Evolutionary conservation across 1,139 yeast species (phyloP), one percentile per base, ranked within the genome.

Genomic region (Geotrichum aggregatum): DNA sequence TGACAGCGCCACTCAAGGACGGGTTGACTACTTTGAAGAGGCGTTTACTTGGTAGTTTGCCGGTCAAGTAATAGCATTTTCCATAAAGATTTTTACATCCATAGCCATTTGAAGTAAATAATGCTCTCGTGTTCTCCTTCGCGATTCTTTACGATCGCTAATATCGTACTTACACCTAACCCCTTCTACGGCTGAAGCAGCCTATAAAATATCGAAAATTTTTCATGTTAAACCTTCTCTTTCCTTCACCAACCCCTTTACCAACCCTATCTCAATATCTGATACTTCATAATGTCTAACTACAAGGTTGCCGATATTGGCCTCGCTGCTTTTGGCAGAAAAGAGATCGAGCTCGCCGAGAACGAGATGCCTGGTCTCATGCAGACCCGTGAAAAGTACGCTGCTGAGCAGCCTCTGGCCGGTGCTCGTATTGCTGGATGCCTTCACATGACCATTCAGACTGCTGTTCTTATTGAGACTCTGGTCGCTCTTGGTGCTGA

Each of bases 351-450:
- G 77, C 83, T 92, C 73, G 92, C 98, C 63, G 98, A 94, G 80
- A 92, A 92, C 74, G 98, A 92, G 78, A 94, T 94, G 98, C 98
- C 98, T 66, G 99, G 99, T 80, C 83, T 92, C 71, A 92, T 92
- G 95, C 87, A 91, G 77, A 91, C 92, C 77, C 87, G 98, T 79
- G 81, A 79, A 75, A 84, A 85, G 75, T 92, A 91, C 78, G 98
- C 95, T 66, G 77, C 79, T 54, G 84, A 82, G 61, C 97, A 92
- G 78, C 98, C 98, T 63, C 84, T 92, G 76, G 86, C 87, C 76
- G 98, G 98, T 69, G 98, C 98, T 64, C 85, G 98, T 78, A 84
- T 92, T 71, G 98, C 98, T 61, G 98, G 98, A 72, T 91, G 97
- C 80, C 82, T 92, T 72, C 99, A 92, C 81, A 94, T 94, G 98